Conservation (phyloP, 345 rosid genomes). For the Mangifera indica region DNA sequence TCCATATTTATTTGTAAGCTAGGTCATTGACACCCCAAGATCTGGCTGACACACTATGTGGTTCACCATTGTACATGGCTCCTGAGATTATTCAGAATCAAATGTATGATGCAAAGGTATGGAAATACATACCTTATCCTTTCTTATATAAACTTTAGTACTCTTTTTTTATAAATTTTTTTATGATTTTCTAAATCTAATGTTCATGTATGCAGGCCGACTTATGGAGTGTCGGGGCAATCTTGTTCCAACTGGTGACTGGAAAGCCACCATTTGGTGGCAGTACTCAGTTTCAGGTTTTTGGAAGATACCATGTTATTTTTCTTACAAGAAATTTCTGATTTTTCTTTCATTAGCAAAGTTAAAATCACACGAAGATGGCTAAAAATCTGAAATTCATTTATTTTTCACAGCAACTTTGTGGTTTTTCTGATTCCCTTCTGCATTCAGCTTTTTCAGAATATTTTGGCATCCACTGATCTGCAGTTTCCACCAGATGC, state of each 20-base stretch:
- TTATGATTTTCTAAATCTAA: not conserved
- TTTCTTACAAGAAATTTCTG: not conserved
- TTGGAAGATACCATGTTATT: constrained; percentile 5
- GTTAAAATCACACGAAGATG: not conserved
- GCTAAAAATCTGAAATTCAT: not conserved
- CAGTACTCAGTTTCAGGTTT: constrained; percentile 65
- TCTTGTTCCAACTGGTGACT: constrained; percentile 74
- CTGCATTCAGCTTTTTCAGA: constrained; percentile 66
- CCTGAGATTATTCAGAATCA: constrained; percentile 77
- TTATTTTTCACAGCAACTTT: constrained; percentile 8
- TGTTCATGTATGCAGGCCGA: constrained; percentile 58
- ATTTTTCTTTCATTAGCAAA: constrained; percentile 5
- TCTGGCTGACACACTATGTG: constrained; percentile 73
- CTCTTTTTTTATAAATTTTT: not conserved
- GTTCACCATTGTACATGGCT: constrained; percentile 91
- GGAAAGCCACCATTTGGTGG: constrained; percentile 85
- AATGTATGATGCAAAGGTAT: constrained; percentile 91
- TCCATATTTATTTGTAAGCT: constrained; percentile 8
- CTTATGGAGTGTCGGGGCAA: constrained; percentile 89
- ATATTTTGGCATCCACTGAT: constrained; percentile 66
- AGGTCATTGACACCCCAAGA: constrained; percentile 69
- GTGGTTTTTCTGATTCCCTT: constrained; percentile 20
- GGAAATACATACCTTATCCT: constrained; percentile 1
- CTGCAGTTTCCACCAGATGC: constrained; percentile 63
- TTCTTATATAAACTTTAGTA: constrained; percentile 1